Evolutionary conservation across 768 basidiomycete species (phyloP), one percentile per base, ranked within the genome.

Genomic region (Paxillus involutus): DNA sequence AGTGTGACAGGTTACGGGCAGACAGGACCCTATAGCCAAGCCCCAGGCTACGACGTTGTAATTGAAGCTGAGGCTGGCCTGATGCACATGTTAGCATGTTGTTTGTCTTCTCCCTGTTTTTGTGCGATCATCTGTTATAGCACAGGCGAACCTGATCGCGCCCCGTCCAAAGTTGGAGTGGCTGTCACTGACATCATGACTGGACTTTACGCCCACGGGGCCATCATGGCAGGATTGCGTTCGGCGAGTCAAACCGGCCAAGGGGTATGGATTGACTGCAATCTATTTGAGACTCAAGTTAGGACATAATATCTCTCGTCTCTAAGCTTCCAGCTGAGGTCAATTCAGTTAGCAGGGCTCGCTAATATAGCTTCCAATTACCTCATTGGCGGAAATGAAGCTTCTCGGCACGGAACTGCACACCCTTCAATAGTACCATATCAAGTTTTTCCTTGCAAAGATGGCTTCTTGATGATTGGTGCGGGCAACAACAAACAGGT

Each of bases 341-440:
- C 33, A 42, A 46, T 37, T 35, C 63, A 96, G 91, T 81, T 97
- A 45, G 92, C 94, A 14, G 91, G 91, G 16, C 81, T 97, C 6
- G 92, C 86, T 2, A 96, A 96, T 65, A 91, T 97, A 55, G 94
- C 90, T 3, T 92, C 91, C 14, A 96, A 95, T 73, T 96, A 91
- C 75, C 83, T 98, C 50, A 88, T 97, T 51, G 81, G 90, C 11
- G 89, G 87, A 14, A 73, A 86, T 68, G 91, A 94, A 68, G 95
- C 89, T 21, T 77, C 79, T 32, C 77, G 95, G 50, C 85, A 92
- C 68, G 95, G 95, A n/a, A 97, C 95, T 29, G 83, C 90, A 0
- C 95, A 98, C 68, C 91, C 95, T 13, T 94, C 91, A 16, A 88
- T 98, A 62, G 95, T 94, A 7, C 93, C 94, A 3, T 96, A 95